phyloP scores from a whole-genome alignment of 1,284 basidiomycete species.

The Cryptococcus jaspeensis region DNA sequence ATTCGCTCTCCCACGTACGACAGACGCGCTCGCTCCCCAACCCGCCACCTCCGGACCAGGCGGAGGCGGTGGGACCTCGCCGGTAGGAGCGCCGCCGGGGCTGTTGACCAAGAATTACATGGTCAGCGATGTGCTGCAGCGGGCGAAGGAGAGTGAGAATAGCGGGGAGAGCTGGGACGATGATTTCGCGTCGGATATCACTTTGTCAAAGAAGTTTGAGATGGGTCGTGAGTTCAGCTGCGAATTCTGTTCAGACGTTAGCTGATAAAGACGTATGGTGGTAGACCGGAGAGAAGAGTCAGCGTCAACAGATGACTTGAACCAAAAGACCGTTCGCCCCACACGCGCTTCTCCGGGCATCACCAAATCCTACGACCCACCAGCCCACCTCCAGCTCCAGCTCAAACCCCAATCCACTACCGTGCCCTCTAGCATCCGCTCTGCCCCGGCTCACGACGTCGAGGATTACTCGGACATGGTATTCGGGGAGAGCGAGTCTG shows the following conservation, averaged over 20 bases:
- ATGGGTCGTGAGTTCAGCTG: neutral
- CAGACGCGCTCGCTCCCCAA: neutral
- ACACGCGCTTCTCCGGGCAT: neutral
- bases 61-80: neutral
- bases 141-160: slow-evolving; percentile 33
- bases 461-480: slow-evolving; percentile 90
- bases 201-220: slow-evolving; percentile 34
- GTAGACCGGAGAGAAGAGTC: slow-evolving; percentile 19
- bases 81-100: slow-evolving; percentile 9
- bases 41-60: too few relatives aligned
- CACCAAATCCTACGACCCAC: neutral
- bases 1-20: slow-evolving; percentile 19
- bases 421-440: neutral
- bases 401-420: neutral
- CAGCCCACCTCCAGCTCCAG: neutral
- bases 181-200: slow-evolving; percentile 90
- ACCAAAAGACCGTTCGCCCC: slow-evolving; percentile 40
- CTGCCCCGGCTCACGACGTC: slow-evolving; percentile 3
- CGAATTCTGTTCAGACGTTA: neutral
- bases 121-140: slow-evolving; percentile 62
- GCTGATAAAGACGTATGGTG: neutral
- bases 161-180: slow-evolving; percentile 72
- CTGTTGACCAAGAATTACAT: slow-evolving; percentile 57
- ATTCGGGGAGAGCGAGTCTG: slow-evolving; percentile 63
- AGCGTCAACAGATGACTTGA: slow-evolving; percentile 24